A percentile compares a stretch with the other conserved stretches of the same genome.
Evolutionary conservation across 129 eudicot species (phyloP).

Genomic region (Flaveria robusta): DNA sequence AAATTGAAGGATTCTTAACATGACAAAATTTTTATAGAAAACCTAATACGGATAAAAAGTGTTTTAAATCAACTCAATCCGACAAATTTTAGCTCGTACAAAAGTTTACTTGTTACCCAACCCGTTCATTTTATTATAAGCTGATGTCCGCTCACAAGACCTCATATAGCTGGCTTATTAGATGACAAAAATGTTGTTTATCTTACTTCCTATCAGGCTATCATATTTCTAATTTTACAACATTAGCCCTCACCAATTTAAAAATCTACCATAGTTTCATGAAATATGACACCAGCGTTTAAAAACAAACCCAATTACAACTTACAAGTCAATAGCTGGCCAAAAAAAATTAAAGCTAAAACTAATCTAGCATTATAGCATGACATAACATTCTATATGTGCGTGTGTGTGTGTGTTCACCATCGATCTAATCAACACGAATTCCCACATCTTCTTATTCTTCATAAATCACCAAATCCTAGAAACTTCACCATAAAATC

Average conservation of each 20-base stretch:
- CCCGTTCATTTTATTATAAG: neutral
- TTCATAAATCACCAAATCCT: neutral
- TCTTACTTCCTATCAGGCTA: neutral
- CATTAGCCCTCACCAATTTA: neutral
- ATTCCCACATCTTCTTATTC: neutral
- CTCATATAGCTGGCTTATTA: conserved; percentile 3
- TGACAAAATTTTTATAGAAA: neutral
- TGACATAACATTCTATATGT: neutral
- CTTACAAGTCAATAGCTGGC: neutral
- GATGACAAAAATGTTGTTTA: neutral
- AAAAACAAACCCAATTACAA: neutral
- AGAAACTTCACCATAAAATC: neutral
- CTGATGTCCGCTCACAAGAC: neutral
- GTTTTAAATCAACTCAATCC: neutral
- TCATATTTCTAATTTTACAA: neutral
- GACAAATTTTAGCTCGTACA: neutral
- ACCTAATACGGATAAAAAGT: neutral
- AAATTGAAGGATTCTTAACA: neutral
- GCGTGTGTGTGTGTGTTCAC: neutral
- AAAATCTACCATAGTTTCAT: conserved; percentile 1
- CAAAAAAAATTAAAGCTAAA: neutral
- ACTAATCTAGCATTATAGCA: neutral
- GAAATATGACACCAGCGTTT: neutral
- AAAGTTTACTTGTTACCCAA: neutral
- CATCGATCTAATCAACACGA: neutral